Evolutionary conservation across 305 asterid genomes (phyloP), one percentile per base, ranked within the genome.

Genomic region (Stenogyne calaminthoides): DNA sequence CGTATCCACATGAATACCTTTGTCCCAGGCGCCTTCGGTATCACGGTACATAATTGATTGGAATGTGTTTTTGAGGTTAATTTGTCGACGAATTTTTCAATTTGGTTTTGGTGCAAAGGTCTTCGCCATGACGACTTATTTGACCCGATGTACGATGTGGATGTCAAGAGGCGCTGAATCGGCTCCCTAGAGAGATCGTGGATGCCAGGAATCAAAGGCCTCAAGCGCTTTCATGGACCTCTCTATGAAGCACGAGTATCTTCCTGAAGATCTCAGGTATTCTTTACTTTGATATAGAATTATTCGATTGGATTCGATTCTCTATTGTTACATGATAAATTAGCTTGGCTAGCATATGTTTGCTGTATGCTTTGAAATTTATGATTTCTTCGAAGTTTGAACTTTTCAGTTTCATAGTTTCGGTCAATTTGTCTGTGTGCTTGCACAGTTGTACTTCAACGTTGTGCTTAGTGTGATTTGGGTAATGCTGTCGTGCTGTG

Each of bases 141-240:
- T 71, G 98, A 90, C 82, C 95, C 89, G 40, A 78, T 78, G 85
- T 83, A 72, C 77, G 96, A 89, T 77, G 60, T 88, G 84, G 98
- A 92, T 62, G 67, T 92, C 20, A 92, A 85, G 96, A 92, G 77
- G 96, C 98, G 61, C 78, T 92, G 72, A 86, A 87, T 77, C 91
- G 98, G 78, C 88, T 92, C 22, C 96, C 96, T 0, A 86, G 83
- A 55, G 93, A 86, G 84, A 57, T 92, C 25, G 94, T 90, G 54
- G 96, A 90, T 78, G 96, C 98, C 78, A 81, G 98, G 79, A 92
- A 87, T 57, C 96, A n/a, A 82, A 80, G 89, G 96, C 60, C 89
- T 92, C 67, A 76, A 80, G 85, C 96, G 95, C 51, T n/a, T 93
- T 96, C 69, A 55, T 92, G 87, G 96, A 92, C 82, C 96, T 92